Evolutionary conservation across 805 yeast genomes (phyloP).

Genomic region (Zygosaccharomyces bailii): DNA sequence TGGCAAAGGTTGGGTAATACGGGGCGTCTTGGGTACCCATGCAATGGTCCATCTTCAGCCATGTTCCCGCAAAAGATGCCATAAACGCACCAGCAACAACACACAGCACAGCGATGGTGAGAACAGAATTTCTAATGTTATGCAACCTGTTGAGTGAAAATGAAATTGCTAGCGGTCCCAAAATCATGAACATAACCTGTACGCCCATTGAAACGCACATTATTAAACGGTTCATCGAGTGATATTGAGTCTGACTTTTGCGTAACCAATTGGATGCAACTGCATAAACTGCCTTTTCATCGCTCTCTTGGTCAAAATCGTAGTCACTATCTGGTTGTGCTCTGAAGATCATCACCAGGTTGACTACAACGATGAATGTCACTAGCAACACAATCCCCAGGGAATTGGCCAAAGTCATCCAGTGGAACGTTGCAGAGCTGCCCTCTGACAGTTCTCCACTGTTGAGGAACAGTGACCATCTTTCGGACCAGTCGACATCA

Average conservation of each 20-base stretch:
- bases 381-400: conserved; percentile 59
- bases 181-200: conserved; percentile 62
- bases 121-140: conserved; percentile 62
- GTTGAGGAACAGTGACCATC: conserved; percentile 72
- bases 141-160: conserved; percentile 60
- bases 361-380: conserved; percentile 59
- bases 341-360: conserved; percentile 42
- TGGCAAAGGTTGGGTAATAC: conserved; percentile 31
- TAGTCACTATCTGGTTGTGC: conserved; percentile 21
- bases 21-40: conserved; percentile 2
- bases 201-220: conserved; percentile 68
- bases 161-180: conserved; percentile 57
- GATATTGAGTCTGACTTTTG: conserved; percentile 39
- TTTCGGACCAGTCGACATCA: conserved; percentile 56
- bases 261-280: conserved; percentile 54
- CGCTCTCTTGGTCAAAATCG: conserved; percentile 26
- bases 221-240: conserved; percentile 41
- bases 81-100: conserved; percentile 69
- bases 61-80: conserved; percentile 70
- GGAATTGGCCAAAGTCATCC: conserved; percentile 74
- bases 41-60: conserved; percentile 40
- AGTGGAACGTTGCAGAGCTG: conserved; percentile 56
- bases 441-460: conserved; percentile 42
- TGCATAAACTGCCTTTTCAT: conserved; percentile 21
- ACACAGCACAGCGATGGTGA: conserved; percentile 55